These are phyloP conservation scores for Cyclocybe aegerita DNA, from an alignment of 768 basidiomycete species.

Conservation along the genomic window DNA sequence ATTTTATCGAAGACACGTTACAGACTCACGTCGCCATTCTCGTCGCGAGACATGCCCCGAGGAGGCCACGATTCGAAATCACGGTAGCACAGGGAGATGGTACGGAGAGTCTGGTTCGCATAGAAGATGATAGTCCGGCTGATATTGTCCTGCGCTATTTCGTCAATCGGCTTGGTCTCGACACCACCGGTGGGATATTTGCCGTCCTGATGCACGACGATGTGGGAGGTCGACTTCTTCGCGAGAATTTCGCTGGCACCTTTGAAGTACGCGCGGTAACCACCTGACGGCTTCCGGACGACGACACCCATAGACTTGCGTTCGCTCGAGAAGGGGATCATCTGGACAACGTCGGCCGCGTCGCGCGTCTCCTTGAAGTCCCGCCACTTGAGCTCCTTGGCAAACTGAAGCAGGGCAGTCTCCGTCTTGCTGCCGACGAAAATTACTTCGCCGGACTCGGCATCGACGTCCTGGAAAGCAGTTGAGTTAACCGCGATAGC, in stretches of 20 bases:
- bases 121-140: slow-evolving; percentile 95
- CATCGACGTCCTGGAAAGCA: slow-evolving; percentile 82
- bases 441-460: slow-evolving; percentile 52
- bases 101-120: slow-evolving; percentile 92
- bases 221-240: slow-evolving; percentile 69
- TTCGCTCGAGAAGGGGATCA: slow-evolving; percentile 92
- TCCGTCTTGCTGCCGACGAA: slow-evolving; percentile 97
- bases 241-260: slow-evolving; percentile 94
- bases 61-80: slow-evolving; percentile 92
- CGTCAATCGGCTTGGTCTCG: slow-evolving; percentile 61
- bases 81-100: slow-evolving; percentile 91
- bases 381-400: slow-evolving; percentile 76
- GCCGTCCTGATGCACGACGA: slow-evolving; percentile 56
- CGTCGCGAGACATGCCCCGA: slow-evolving; percentile 32
- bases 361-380: slow-evolving; percentile 71
- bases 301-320: slow-evolving; percentile 96
- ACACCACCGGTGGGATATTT: slow-evolving; percentile 31
- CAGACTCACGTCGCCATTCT: slow-evolving; percentile 51
- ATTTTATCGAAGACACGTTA: background rate
- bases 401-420: slow-evolving; percentile 85
- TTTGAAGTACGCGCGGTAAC: slow-evolving; percentile 78
- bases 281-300: slow-evolving; percentile 52
- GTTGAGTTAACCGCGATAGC: slow-evolving; percentile 92
- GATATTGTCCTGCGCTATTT: slow-evolving; percentile 77
- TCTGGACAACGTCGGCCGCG: slow-evolving; percentile 62